phyloP scores from a whole-genome alignment of 768 basidiomycete genomes.

The Serendipita indica region DNA sequence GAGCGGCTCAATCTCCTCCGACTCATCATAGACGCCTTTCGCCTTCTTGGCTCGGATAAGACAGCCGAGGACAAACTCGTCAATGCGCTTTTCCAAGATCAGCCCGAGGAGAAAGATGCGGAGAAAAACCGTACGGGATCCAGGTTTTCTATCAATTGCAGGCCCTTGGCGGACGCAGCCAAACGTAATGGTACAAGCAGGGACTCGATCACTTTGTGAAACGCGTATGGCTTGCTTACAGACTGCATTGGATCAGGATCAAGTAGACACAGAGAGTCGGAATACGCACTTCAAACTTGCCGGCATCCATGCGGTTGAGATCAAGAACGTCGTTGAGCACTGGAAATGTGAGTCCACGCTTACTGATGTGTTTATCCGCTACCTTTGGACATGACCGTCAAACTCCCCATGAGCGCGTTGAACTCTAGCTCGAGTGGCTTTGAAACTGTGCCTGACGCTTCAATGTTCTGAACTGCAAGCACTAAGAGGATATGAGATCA shows the following conservation, averaged over 20 bases:
- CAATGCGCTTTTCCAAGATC: conserved; percentile 21
- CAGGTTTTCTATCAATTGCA: conserved; percentile 52
- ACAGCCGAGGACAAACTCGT: conserved; percentile 19
- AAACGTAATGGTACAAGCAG: conserved; percentile 54
- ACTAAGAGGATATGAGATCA: conserved; percentile 25
- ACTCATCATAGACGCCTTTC: conserved; percentile 1
- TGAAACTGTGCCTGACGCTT: conserved; percentile 56
- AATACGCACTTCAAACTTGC: conserved; percentile 8
- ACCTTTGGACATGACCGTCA: conserved; percentile 85
- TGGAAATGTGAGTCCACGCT: conserved; percentile 18
- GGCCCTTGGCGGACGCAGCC: conserved; percentile 48
- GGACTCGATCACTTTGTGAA: conserved; percentile 64
- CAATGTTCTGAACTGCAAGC: conserved; percentile 85
- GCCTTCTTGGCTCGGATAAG: not conserved
- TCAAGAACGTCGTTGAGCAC: conserved; percentile 70
- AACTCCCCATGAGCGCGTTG: conserved; percentile 62
- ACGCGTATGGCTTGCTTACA: conserved; percentile 44
- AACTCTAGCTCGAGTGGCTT: conserved; percentile 78
- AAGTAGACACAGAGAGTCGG: not conserved
- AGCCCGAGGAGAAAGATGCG: not conserved
- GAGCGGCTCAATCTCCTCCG: conserved; percentile 29
- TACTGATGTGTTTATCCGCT: not conserved
- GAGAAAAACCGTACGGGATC: conserved; percentile 26
- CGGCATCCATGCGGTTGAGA: conserved; percentile 53
- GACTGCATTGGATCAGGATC: conserved; percentile 26